Percentiles rank a stretch among this genome's conserved stretches.
Evolutionary conservation across 495 filamentous ascomycete genomes (phyloP).

Genomic region (Penicillium lividum): DNA sequence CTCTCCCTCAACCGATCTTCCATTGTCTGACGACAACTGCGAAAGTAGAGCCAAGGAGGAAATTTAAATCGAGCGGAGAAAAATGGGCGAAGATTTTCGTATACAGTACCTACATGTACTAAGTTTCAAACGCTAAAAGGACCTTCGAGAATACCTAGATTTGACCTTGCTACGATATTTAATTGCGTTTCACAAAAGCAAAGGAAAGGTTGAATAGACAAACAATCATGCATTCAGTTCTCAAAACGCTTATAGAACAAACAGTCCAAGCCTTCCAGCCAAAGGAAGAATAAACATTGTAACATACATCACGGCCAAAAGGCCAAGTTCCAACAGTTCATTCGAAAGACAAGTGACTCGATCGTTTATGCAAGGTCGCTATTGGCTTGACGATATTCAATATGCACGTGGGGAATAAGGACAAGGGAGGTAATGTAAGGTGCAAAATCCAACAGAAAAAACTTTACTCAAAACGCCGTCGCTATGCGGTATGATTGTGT

Average conservation of each 20-base stretch:
- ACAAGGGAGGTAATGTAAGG: conserved; percentile 15
- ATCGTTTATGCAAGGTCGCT: conserved; percentile 16
- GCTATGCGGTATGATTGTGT: conserved; percentile 44
- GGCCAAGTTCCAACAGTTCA: neutral
- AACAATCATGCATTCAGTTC: neutral
- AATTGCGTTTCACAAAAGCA: no score
- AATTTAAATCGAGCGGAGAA: no score
- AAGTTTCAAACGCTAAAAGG: no score
- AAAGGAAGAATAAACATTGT: neutral
- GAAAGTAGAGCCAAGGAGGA: no score
- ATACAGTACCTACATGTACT: no score
- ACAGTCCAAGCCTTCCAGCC: neutral
- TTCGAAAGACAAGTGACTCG: neutral
- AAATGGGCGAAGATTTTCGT: no score
- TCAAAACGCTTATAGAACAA: neutral
- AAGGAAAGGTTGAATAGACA: neutral
- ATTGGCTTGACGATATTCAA: conserved; percentile 17
- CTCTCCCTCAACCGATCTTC: no score
- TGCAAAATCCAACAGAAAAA: conserved; percentile 20
- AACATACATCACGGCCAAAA: conserved; percentile 2
- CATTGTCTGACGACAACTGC: no score
- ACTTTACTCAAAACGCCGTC: conserved; percentile 38
- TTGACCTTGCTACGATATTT: no score
- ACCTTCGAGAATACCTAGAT: no score
- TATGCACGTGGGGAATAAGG: conserved; percentile 31